Percentiles rank a stretch among this genome's conserved stretches.
Conservation (phyloP, 108 stramenopile genomes). For the Skeletonema marinoi region DNA sequence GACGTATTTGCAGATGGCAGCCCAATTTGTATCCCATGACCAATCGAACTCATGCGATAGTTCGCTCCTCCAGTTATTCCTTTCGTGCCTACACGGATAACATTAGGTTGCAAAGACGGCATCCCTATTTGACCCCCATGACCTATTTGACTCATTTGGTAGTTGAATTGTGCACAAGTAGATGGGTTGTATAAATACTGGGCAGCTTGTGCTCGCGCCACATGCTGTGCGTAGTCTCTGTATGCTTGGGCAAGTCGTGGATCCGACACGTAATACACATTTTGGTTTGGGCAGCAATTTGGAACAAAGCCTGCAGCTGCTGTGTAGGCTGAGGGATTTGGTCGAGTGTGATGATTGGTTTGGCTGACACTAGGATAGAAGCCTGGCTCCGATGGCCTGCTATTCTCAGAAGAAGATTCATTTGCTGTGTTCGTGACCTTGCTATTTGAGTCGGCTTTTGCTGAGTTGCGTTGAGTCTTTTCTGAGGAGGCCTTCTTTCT, state of each 20-base stretch:
- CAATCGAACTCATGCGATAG: background rate
- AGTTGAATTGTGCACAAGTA: background rate
- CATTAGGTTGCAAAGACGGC: background rate
- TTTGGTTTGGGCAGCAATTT: background rate
- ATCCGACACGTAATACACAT: background rate
- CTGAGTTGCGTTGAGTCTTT: background rate
- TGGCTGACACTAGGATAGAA: background rate
- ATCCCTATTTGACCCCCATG: background rate
- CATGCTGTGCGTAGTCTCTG: background rate
- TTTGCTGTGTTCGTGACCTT: background rate
- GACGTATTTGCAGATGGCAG: background rate
- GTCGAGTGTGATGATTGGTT: background rate
- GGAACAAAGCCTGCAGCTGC: background rate
- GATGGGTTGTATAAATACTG: background rate
- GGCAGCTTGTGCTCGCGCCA: background rate
- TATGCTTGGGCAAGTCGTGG: background rate
- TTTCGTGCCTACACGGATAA: background rate
- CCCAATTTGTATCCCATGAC: background rate
- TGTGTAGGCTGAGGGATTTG: background rate
- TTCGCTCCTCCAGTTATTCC: background rate
- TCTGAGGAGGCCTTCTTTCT: background rate
- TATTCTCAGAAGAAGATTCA: background rate
- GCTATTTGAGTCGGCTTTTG: background rate
- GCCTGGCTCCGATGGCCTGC: background rate
- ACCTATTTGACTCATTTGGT: background rate